Conservation (phyloP, 768 basidiomycete genomes). For the Rhizopogon vinicolor region DNA sequence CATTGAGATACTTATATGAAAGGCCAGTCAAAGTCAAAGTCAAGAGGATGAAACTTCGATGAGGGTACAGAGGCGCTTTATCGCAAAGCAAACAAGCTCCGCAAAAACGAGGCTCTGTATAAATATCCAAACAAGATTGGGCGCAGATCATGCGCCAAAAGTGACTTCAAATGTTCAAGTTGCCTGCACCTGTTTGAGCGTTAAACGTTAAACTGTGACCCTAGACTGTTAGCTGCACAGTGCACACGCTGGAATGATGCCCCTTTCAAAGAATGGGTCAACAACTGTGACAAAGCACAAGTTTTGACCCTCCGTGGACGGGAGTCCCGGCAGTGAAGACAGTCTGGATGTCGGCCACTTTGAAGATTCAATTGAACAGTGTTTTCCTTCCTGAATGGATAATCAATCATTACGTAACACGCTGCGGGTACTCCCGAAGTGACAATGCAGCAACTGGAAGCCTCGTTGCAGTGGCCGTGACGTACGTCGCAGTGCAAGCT, state of each 20-base stretch:
- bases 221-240: too few species aligned
- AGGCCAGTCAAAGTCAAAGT: background rate
- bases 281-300: too few species aligned
- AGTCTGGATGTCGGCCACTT: too few species aligned
- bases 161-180: too few species aligned
- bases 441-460: slow-evolving; percentile 1
- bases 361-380: too few species aligned
- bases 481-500: background rate
- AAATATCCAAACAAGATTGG: background rate
- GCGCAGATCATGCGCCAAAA: too few species aligned
- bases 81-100: background rate
- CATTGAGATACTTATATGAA: background rate
- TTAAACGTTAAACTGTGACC: background rate
- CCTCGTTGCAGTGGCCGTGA: background rate
- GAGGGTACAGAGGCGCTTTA: background rate
- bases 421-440: background rate
- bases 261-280: too few species aligned
- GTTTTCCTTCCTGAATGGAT: background rate
- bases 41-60: background rate
- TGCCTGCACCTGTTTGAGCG: background rate
- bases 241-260: too few species aligned
- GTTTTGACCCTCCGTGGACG: too few species aligned
- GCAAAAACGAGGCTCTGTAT: background rate
- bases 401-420: background rate
- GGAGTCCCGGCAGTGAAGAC: too few species aligned